Evolutionary conservation across 257 asterid genomes (phyloP).

Genomic region (Nicotiana sylvestris): DNA sequence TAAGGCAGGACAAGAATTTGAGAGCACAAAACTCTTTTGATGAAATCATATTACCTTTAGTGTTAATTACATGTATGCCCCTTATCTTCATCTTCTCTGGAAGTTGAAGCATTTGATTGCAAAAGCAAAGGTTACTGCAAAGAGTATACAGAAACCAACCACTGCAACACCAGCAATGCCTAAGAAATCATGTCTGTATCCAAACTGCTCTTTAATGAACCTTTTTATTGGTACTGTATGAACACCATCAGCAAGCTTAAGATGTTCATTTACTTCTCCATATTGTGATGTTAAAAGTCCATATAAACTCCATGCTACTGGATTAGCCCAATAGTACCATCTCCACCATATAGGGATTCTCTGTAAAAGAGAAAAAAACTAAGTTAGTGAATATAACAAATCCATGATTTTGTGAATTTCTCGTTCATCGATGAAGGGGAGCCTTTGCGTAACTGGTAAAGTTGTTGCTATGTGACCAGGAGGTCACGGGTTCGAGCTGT

Average conservation of each 20-base stretch:
- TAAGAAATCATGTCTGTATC: constrained; percentile 66
- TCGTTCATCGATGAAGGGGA: too few relatives aligned
- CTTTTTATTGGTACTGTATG: constrained; percentile 40
- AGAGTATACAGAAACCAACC: constrained; percentile 49
- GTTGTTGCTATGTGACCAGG: too few relatives aligned
- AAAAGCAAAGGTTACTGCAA: constrained; percentile 66
- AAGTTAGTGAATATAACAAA: background rate
- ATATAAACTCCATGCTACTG: constrained; percentile 79
- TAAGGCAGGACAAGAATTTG: background rate
- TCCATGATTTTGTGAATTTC: background rate
- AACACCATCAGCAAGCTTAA: constrained; percentile 55
- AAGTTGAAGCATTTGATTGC: constrained; percentile 70
- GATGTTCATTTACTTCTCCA: constrained; percentile 48
- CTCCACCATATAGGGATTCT: constrained; percentile 96
- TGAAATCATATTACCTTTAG: background rate
- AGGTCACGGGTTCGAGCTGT: too few relatives aligned
- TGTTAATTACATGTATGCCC: background rate
- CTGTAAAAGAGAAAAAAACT: constrained; percentile 24
- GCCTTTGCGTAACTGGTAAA: too few relatives aligned
- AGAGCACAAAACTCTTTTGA: background rate
- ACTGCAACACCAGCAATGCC: constrained; percentile 59
- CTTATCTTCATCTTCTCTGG: constrained; percentile 53
- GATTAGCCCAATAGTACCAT: constrained; percentile 95
- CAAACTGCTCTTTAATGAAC: constrained; percentile 56
- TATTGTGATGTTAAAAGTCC: constrained; percentile 82